A percentile compares a stretch with the other conserved stretches of the same genome.
phyloP scores from a whole-genome alignment of 176 grass and related monocot genomes.

The Panicum miliaceum region DNA sequence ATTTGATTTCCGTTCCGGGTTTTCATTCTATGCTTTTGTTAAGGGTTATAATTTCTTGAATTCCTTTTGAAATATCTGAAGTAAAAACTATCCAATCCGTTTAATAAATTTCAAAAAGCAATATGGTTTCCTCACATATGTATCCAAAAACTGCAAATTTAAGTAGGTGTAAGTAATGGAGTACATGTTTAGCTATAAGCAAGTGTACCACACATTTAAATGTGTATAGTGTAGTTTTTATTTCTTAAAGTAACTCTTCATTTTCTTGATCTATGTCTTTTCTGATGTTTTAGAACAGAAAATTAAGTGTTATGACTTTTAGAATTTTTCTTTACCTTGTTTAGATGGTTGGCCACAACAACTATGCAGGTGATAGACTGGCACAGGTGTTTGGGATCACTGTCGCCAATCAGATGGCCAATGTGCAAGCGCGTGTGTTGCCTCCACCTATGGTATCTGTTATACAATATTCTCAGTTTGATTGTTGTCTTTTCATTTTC shows the following conservation, averaged over 20 bases:
- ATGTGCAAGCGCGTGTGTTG: constrained; percentile 61
- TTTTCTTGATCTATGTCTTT: background rate
- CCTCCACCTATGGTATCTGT: constrained; percentile 59
- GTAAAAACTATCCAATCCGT: background rate
- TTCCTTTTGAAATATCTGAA: background rate
- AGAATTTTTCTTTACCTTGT: constrained; percentile 33
- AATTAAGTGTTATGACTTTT: background rate
- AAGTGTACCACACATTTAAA: background rate
- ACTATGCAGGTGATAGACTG: constrained; percentile 59
- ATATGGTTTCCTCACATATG: background rate
- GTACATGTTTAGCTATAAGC: background rate
- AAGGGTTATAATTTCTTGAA: background rate
- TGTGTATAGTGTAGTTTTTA: background rate
- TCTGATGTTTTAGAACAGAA: background rate
- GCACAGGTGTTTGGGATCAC: constrained; percentile 60
- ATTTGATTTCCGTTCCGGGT: too few relatives aligned
- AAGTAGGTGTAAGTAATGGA: background rate
- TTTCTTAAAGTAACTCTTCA: background rate
- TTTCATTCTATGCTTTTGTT: background rate
- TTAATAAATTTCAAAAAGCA: background rate
- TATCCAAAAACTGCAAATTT: background rate
- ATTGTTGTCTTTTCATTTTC: constrained; percentile 10
- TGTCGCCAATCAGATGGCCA: constrained; percentile 48
- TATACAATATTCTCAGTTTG: constrained; percentile 13
- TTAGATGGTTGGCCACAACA: constrained; percentile 60